phyloP scores from a whole-genome alignment of 257 asterid species.

The Rhazya stricta region DNA sequence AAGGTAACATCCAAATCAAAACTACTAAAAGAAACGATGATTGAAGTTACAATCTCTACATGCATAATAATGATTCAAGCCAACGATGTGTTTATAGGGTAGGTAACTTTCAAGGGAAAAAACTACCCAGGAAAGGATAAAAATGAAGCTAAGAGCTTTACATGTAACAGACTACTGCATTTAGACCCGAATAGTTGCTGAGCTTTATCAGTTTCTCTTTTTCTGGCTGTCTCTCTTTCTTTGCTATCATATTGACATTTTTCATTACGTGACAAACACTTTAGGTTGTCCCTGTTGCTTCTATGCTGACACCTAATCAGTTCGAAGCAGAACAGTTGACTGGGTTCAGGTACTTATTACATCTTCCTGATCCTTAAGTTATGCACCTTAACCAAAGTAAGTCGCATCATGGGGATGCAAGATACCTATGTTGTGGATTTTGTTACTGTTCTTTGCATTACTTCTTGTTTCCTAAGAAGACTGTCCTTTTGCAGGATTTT shows the following conservation, averaged over 20 bases:
- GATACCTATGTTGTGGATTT: constrained; percentile 3
- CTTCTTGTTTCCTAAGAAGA: constrained; percentile 5
- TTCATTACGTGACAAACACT: constrained; percentile 21
- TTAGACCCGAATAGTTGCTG: neutral
- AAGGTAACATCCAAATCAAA: neutral
- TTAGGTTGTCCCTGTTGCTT: constrained; percentile 95
- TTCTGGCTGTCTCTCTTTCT: constrained; percentile 1
- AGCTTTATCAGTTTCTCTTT: neutral
- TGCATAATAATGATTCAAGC: too few relatives aligned
- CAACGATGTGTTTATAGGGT: neutral
- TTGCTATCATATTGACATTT: neutral
- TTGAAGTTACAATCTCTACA: too few relatives aligned
- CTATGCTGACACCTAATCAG: constrained; percentile 97
- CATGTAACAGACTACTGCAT: neutral
- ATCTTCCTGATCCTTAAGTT: constrained; percentile 14
- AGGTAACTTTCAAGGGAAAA: neutral
- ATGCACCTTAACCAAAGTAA: neutral
- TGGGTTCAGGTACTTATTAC: constrained; percentile 58
- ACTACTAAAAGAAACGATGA: constrained; percentile 3
- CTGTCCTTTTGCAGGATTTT: constrained; percentile 46
- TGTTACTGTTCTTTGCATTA: constrained; percentile 1
- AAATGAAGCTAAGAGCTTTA: neutral
- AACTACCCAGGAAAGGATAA: neutral
- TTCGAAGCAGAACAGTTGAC: constrained; percentile 94
- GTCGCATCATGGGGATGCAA: neutral